Conservation (phyloP, 495 filamentous ascomycete genomes). For the Neurospora sp. region DNA sequence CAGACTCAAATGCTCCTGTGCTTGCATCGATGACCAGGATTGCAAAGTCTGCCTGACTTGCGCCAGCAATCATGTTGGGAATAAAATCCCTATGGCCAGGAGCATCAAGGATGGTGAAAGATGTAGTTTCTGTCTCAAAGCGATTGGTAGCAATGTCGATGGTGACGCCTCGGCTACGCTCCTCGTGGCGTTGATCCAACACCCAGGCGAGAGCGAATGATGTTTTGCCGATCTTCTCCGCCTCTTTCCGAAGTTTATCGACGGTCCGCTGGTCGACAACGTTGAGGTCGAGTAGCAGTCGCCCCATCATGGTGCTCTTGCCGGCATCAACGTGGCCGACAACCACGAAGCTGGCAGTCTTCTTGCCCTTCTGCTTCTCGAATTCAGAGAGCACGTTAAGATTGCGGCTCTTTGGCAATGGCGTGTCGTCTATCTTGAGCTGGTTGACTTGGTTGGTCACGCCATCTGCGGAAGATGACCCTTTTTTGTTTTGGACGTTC, state of each 20-base stretch:
- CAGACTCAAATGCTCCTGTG: slow-evolving; percentile 82
- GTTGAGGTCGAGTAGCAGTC: slow-evolving; percentile 79
- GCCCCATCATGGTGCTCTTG: slow-evolving; percentile 95
- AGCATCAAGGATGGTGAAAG: slow-evolving; percentile 90
- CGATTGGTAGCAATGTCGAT: slow-evolving; percentile 93
- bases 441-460: slow-evolving; percentile 42
- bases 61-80: slow-evolving; percentile 97
- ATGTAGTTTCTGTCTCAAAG: slow-evolving; percentile 77
- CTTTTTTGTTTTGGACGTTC: slow-evolving; percentile 27
- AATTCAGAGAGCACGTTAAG: slow-evolving; percentile 78
- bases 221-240: slow-evolving; percentile 82
- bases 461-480: slow-evolving; percentile 13
- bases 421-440: slow-evolving; percentile 57
- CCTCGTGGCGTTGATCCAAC: slow-evolving; percentile 79
- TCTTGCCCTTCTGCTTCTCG: slow-evolving; percentile 63
- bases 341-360: slow-evolving; percentile 86
- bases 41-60: slow-evolving; percentile 91
- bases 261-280: slow-evolving; percentile 80
- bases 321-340: slow-evolving; percentile 97
- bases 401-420: slow-evolving; percentile 73
- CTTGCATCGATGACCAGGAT: slow-evolving; percentile 88
- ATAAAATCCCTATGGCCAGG: slow-evolving; percentile 94
- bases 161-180: slow-evolving; percentile 82
- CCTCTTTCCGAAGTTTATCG: slow-evolving; percentile 78
- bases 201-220: slow-evolving; percentile 98